Conservation (phyloP, 345 rosid species). For the Eucalyptus regnans region DNA sequence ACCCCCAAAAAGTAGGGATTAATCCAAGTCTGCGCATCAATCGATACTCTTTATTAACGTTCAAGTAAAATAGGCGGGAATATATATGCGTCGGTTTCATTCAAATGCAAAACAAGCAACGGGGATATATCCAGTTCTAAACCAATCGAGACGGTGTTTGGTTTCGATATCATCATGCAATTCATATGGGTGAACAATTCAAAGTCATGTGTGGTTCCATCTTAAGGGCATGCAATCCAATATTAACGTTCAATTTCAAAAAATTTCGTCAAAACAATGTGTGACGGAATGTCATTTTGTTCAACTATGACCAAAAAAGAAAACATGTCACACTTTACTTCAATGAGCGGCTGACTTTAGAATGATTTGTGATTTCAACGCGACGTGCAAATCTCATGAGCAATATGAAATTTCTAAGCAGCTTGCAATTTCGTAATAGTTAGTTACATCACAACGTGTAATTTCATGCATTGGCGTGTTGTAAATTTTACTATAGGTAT, state of each 20-base stretch:
- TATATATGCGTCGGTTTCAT: neutral
- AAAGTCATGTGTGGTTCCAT: neutral
- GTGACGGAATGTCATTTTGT: neutral
- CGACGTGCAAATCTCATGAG: neutral
- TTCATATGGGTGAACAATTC: neutral
- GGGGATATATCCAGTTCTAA: neutral
- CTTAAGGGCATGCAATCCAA: neutral
- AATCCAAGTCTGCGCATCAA: neutral
- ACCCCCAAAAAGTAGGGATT: neutral
- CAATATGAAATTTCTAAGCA: neutral
- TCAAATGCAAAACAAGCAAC: neutral
- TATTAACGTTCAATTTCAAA: neutral
- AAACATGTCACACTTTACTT: neutral
- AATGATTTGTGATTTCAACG: too few species aligned
- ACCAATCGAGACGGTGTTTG: neutral
- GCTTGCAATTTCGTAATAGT: neutral
- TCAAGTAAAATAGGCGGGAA: neutral
- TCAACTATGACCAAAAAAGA: neutral
- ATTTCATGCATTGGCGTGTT: neutral
- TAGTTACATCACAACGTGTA: neutral
- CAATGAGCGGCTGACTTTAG: fast-evolving
- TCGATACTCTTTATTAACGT: neutral
- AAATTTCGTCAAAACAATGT: neutral
- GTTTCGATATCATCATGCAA: neutral
- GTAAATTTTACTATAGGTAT: neutral